These are phyloP conservation scores for Diplodia corticola DNA, from an alignment of 2,329 filamentous ascomycete species.

Conservation along the genomic window DNA sequence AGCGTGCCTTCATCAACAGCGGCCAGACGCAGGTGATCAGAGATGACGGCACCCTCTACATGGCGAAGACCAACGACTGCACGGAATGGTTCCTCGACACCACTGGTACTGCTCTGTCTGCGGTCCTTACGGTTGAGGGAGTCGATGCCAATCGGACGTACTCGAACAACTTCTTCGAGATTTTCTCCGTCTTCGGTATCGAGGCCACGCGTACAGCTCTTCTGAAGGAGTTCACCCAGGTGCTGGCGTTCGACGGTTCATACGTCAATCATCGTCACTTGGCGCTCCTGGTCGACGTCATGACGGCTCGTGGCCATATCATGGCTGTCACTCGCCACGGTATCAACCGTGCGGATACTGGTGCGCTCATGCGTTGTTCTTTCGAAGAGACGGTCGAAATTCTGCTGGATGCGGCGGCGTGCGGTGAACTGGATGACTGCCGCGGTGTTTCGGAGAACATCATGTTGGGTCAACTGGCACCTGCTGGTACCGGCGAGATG, in stretches of 20 bases:
- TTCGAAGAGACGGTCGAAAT: constrained; percentile 99
- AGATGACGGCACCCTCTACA: constrained; percentile 62
- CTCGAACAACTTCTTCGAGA: constrained; percentile 93
- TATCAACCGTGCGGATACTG: constrained; percentile 97
- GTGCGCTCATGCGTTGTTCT: constrained; percentile 97
- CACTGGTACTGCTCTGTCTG: constrained; percentile 80
- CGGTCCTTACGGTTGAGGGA: constrained; percentile 82
- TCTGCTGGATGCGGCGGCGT: constrained; percentile 89
- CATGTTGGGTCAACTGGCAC: constrained; percentile 95
- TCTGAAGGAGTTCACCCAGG: constrained; percentile 83
- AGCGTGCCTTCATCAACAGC: constrained; percentile 84
- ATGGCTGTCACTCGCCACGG: constrained; percentile 97
- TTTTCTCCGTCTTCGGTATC: constrained; percentile 93
- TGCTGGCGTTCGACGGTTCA: constrained; percentile 96
- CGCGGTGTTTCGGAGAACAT: constrained; percentile 98
- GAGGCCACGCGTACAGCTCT: constrained; percentile 88
- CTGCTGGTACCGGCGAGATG: constrained; percentile 95
- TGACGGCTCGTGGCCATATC: constrained; percentile 91
- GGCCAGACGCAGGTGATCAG: constrained; percentile 52
- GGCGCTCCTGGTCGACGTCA: constrained; percentile 91
- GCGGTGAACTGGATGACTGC: constrained; percentile 95
- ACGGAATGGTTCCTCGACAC: constrained; percentile 97
- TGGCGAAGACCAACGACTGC: constrained; percentile 71
- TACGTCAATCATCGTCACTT: constrained; percentile 99
- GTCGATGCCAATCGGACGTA: constrained; percentile 85